These are phyloP conservation scores for Cyberlindnera subsufficiens DNA, from an alignment of 805 yeast species.

Conservation along the genomic window DNA sequence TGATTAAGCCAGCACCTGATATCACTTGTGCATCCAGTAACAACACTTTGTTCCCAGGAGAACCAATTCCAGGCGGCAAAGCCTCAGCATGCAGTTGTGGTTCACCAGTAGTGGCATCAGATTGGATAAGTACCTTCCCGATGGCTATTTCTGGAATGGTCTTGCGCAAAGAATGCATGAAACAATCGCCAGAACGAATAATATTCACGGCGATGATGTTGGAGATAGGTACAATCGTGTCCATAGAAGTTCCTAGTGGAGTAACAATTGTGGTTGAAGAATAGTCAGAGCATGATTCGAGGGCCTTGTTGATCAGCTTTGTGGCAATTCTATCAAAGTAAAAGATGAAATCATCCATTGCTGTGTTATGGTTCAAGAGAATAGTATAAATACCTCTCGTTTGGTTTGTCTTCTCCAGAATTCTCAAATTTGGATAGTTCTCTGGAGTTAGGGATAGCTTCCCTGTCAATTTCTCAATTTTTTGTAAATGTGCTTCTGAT, in stretches of 20 bases:
- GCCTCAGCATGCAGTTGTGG: slow-evolving; percentile 85
- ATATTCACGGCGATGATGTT: slow-evolving; percentile 69
- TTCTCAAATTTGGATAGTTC: slow-evolving; percentile 13
- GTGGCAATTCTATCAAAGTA: slow-evolving; percentile 81
- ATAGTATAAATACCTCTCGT: slow-evolving; percentile 66
- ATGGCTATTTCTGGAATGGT: slow-evolving; percentile 72
- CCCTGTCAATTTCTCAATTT: slow-evolving; percentile 52
- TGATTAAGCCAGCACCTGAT: slow-evolving; percentile 89
- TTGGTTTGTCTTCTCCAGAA: slow-evolving; percentile 51
- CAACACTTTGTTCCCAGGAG: slow-evolving; percentile 39
- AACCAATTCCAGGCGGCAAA: slow-evolving; percentile 43
- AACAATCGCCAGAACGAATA: slow-evolving; percentile 90
- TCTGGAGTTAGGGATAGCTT: slow-evolving; percentile 24
- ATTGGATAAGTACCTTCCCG: slow-evolving; percentile 83
- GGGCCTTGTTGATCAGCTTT: slow-evolving; percentile 60
- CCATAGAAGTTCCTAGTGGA: slow-evolving; percentile 29
- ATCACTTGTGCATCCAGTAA: slow-evolving; percentile 83
- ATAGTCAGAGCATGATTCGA: slow-evolving; percentile 43
- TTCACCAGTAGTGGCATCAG: slow-evolving; percentile 87
- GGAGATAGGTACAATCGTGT: slow-evolving; percentile 29
- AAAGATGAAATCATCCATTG: slow-evolving; percentile 75
- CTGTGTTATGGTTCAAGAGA: slow-evolving; percentile 47
- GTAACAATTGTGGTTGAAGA: slow-evolving; percentile 32
- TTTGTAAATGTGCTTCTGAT: slow-evolving; percentile 60
- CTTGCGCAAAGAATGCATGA: slow-evolving; percentile 69